Evolutionary conservation across 495 filamentous ascomycete species (phyloP).

Genomic region (Annulohypoxylon bovei): DNA sequence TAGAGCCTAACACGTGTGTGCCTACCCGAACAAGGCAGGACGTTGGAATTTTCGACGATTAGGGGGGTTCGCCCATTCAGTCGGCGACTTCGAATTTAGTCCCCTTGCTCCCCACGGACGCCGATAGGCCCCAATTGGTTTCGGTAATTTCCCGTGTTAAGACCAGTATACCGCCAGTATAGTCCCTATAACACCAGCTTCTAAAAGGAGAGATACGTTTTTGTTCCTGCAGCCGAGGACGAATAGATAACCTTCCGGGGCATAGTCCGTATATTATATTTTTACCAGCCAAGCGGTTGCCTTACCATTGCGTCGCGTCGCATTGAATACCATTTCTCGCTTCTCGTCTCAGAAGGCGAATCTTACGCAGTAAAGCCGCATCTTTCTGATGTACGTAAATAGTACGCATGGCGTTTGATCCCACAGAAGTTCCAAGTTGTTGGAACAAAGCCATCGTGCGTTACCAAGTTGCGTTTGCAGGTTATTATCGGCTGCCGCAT

Average conservation of each 20-base stretch:
- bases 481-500: constrained; percentile 13
- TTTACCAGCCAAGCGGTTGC: constrained; percentile 12
- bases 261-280: background rate
- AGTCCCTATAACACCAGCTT: constrained; percentile 19
- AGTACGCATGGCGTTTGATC: constrained; percentile 34
- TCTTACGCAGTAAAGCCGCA: constrained; percentile 1
- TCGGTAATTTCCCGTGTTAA: constrained; percentile 32
- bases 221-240: constrained; percentile 24
- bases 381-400: constrained; percentile 13
- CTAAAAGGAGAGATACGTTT: constrained; percentile 9
- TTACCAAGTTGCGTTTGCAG: constrained; percentile 22
- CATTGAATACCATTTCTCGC: constrained; percentile 22
- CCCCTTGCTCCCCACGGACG: constrained; percentile 6
- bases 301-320: constrained; percentile 22
- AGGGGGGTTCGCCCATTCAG: constrained; percentile 20
- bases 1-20: constrained; percentile 21
- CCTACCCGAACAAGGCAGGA: constrained; percentile 20
- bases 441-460: constrained; percentile 28
- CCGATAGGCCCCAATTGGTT: constrained; percentile 18
- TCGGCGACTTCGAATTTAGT: constrained; percentile 17
- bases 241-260: constrained; percentile 14
- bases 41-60: constrained; percentile 4
- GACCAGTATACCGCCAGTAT: constrained; percentile 12
- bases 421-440: constrained; percentile 23
- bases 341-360: constrained; percentile 34